A percentile compares a stretch with the other conserved stretches of the same genome.
phyloP scores from a whole-genome alignment of 495 filamentous ascomycete genomes.

The Rusavskia elegans region DNA sequence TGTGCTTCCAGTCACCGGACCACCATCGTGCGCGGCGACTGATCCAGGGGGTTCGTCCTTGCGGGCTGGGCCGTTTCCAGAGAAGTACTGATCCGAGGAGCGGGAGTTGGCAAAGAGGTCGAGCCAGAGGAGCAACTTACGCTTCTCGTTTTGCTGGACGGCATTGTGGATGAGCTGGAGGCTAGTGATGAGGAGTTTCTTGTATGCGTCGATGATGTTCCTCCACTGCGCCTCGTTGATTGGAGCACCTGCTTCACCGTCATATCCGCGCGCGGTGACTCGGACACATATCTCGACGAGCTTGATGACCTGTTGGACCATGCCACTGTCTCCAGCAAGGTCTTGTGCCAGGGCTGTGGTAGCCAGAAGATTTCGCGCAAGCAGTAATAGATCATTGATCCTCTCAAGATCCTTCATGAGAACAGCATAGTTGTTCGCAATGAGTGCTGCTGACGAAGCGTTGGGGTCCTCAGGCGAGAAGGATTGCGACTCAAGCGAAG shows the following conservation, averaged over 20 bases:
- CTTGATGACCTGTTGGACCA: constrained; percentile 72
- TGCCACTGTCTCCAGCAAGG: constrained; percentile 58
- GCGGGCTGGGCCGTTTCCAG: constrained; percentile 6
- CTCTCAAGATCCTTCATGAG: constrained; percentile 71
- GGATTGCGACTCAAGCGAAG: constrained; percentile 45
- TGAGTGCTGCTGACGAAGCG: constrained; percentile 47
- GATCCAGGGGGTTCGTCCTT: neutral
- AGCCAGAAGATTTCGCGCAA: constrained; percentile 71
- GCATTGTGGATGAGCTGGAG: constrained; percentile 88
- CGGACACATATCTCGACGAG: constrained; percentile 71
- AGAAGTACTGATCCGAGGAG: constrained; percentile 27
- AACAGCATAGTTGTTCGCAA: constrained; percentile 57
- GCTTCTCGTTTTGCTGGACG: constrained; percentile 77
- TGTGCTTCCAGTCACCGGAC: neutral
- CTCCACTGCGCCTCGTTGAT: constrained; percentile 53
- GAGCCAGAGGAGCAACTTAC: constrained; percentile 82
- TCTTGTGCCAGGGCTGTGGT: constrained; percentile 73
- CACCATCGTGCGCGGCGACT: neutral
- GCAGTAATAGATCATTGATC: constrained; percentile 69
- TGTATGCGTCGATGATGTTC: constrained; percentile 58
- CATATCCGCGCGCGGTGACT: constrained; percentile 79
- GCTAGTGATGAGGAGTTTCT: constrained; percentile 76
- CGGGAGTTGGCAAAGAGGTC: constrained; percentile 57
- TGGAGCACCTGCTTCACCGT: constrained; percentile 51
- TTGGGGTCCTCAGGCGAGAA: constrained; percentile 42